A percentile compares a stretch with the other conserved stretches of the same genome.
phyloP scores from a whole-genome alignment of 257 asterid species.

The Solanum pinnatisectum region DNA sequence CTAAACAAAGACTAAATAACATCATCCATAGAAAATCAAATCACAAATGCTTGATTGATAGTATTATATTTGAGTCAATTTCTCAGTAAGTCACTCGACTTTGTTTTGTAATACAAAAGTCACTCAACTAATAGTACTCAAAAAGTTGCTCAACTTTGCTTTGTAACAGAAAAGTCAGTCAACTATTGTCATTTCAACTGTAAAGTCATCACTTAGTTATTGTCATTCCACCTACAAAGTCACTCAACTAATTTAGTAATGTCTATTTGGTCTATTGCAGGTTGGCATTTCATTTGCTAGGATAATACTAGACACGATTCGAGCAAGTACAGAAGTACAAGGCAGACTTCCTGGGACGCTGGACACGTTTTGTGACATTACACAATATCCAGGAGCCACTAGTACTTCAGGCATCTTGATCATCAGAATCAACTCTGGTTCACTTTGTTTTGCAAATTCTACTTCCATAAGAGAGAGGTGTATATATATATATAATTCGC shows the following conservation, averaged over 20 bases:
- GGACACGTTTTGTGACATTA: constrained; percentile 36
- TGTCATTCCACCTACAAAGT: background rate
- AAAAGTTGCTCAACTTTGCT: too few species aligned
- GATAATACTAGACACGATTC: constrained; percentile 32
- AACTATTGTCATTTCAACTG: background rate
- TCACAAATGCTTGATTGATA: background rate
- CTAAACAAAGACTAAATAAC: background rate
- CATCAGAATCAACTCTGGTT: constrained; percentile 44
- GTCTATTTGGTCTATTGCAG: constrained; percentile 17
- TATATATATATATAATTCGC: background rate
- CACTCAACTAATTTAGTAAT: background rate
- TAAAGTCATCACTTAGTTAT: background rate
- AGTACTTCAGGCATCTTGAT: constrained; percentile 36
- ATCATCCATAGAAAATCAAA: background rate
- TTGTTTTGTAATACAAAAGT: too few species aligned
- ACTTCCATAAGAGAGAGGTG: constrained; percentile 65
- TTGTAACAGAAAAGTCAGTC: background rate
- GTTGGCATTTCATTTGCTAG: constrained; percentile 53
- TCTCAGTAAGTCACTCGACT: too few species aligned
- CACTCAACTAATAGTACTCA: background rate
- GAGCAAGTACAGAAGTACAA: constrained; percentile 57
- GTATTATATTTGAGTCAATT: too few species aligned
- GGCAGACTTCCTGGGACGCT: constrained; percentile 60
- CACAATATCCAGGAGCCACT: constrained; percentile 45
- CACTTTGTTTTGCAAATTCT: constrained; percentile 66